Evolutionary conservation across 352 stramenopile species (phyloP).

Genomic region (Globisporangium sylvaticum): DNA sequence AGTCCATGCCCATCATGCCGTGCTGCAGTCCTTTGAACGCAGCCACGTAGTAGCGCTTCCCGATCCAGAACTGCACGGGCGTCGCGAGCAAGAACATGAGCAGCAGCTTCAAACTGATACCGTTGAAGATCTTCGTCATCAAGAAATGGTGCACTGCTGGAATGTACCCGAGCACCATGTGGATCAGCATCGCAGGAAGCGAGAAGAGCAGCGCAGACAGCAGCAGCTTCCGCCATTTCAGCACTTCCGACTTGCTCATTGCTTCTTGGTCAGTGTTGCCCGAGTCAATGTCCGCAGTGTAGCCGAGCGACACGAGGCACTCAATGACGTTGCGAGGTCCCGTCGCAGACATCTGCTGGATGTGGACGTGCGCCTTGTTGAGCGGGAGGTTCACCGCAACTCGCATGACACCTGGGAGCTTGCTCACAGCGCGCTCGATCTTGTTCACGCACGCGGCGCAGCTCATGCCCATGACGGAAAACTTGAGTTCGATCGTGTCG

Average conservation of each 20-base stretch:
- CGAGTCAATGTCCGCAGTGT: slow-evolving; percentile 46
- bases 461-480: slow-evolving; percentile 67
- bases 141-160: slow-evolving; percentile 54
- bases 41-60: slow-evolving; percentile 74
- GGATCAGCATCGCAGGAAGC: slow-evolving; percentile 78
- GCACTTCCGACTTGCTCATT: slow-evolving; percentile 64
- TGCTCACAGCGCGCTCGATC: slow-evolving; percentile 59
- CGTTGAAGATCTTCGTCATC: slow-evolving; percentile 77
- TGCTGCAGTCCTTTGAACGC: slow-evolving; percentile 81
- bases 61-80: slow-evolving; percentile 82
- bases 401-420: slow-evolving; percentile 69
- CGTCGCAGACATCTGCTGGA: slow-evolving; percentile 74
- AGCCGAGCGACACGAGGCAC: slow-evolving; percentile 64
- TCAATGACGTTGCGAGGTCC: slow-evolving; percentile 69
- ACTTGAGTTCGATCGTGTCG: slow-evolving; percentile 80
- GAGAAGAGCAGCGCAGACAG: slow-evolving; percentile 79
- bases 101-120: slow-evolving; percentile 69
- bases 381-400: slow-evolving; percentile 59
- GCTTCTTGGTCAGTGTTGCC: slow-evolving; percentile 58
- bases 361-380: slow-evolving; percentile 73
- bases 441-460: slow-evolving; percentile 56
- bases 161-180: slow-evolving; percentile 87
- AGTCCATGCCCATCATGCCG: slow-evolving; percentile 88
- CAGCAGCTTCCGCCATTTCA: slow-evolving; percentile 73
- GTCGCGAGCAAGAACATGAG: slow-evolving; percentile 84